phyloP scores from a whole-genome alignment of 495 filamentous ascomycete genomes.

The Tuber calosporum region DNA sequence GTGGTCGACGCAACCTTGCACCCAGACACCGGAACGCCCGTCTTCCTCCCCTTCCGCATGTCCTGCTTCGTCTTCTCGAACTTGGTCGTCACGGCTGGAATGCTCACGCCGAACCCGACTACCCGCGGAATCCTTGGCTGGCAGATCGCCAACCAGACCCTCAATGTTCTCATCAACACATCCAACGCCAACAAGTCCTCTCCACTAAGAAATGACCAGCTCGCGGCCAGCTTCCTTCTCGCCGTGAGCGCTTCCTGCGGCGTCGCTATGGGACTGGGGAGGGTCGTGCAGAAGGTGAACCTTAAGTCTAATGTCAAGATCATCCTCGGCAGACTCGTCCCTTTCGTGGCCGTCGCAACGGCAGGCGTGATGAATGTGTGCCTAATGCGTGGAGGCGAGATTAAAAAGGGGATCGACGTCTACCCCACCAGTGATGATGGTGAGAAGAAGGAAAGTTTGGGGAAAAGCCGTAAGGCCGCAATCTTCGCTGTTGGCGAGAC shows the following conservation, averaged over 20 bases:
- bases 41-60: conserved; percentile 94
- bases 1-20: conserved; percentile 92
- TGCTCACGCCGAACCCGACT: conserved; percentile 80
- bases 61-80: conserved; percentile 91
- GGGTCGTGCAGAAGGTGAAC: conserved; percentile 76
- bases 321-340: conserved; percentile 74
- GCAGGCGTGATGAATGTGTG: conserved; percentile 91
- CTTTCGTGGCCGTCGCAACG: conserved; percentile 87
- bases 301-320: conserved; percentile 52
- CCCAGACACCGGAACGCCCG: conserved; percentile 86
- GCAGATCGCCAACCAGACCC: conserved; percentile 94
- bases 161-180: conserved; percentile 95
- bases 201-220: conserved; percentile 67
- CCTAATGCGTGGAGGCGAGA: conserved; percentile 95
- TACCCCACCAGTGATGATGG: conserved; percentile 47
- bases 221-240: conserved; percentile 81
- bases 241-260: conserved; percentile 88
- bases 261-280: conserved; percentile 87
- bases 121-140: conserved; percentile 84
- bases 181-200: conserved; percentile 96
- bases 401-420: conserved; percentile 88
- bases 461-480: conserved; percentile 81
- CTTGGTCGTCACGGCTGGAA: conserved; percentile 91
- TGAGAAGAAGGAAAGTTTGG: conserved; percentile 45
- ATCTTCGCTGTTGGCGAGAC: conserved; percentile 85